Evolutionary conservation across 257 asterid species (phyloP).

Genomic region (Euphrasia confusa): DNA sequence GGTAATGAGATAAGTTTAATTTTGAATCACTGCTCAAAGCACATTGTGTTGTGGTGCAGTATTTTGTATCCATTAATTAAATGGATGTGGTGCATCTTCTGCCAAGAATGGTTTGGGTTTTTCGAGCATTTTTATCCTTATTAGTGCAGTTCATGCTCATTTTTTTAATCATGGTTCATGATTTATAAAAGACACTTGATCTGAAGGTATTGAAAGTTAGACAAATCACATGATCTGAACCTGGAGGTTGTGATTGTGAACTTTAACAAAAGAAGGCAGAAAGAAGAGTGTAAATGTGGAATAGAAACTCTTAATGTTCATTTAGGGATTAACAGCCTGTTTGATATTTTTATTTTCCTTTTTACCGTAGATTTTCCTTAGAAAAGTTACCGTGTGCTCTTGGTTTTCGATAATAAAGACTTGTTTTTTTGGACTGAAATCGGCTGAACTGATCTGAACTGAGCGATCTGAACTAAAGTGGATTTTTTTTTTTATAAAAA

Average conservation of each 20-base stretch:
- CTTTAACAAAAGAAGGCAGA: not conserved
- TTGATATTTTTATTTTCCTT: not conserved
- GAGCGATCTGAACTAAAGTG: no score
- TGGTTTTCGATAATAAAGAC: not conserved
- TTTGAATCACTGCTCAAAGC: not conserved
- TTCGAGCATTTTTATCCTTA: not conserved
- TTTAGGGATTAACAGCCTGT: not conserved
- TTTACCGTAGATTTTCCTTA: not conserved
- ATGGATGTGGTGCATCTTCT: not conserved
- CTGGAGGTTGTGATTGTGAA: not conserved
- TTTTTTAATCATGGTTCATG: not conserved
- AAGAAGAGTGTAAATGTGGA: not conserved
- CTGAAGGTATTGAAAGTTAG: not conserved
- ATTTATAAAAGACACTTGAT: not conserved
- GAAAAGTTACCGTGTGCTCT: not conserved
- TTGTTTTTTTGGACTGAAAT: not conserved
- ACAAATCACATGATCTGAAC: not conserved
- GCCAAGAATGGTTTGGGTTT: slow-evolving; percentile 1
- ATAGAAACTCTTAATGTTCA: not conserved
- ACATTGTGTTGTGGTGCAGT: slow-evolving; percentile 1
- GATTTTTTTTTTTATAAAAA: no score
- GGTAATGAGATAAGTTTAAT: slow-evolving; percentile 37
- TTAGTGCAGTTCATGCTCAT: not conserved
- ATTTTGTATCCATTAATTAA: not conserved
- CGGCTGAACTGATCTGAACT: no score